phyloP scores from a whole-genome alignment of 768 basidiomycete genomes.

The Plicaturopsis crispa region DNA sequence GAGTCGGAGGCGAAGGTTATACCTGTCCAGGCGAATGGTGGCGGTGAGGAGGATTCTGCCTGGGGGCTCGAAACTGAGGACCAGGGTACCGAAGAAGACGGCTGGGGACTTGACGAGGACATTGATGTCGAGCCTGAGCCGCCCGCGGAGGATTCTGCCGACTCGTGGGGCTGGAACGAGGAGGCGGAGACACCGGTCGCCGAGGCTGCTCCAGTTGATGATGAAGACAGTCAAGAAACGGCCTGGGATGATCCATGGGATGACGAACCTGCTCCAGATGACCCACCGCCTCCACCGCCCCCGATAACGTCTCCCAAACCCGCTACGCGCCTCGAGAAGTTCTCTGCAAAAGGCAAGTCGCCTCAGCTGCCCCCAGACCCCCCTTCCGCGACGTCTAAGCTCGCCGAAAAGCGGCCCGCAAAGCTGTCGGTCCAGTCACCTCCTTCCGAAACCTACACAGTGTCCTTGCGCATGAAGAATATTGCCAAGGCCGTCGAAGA shows the following conservation, averaged over 20 bases:
- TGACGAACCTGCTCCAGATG: slow-evolving; percentile 27
- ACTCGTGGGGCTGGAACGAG: slow-evolving; percentile 78
- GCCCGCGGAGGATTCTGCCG: slow-evolving; percentile 30
- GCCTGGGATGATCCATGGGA: slow-evolving; percentile 70
- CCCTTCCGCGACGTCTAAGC: slow-evolving; percentile 12
- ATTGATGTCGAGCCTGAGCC: background rate
- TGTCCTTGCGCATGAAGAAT: slow-evolving; percentile 48
- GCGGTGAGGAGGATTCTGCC: slow-evolving; percentile 22
- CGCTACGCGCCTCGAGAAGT: slow-evolving; percentile 51
- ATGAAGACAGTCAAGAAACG: slow-evolving; percentile 31
- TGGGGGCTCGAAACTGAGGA: slow-evolving; percentile 37
- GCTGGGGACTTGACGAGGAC: slow-evolving; percentile 27
- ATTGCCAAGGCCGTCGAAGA: slow-evolving; percentile 52
- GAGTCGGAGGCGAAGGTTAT: slow-evolving; percentile 24
- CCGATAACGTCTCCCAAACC: slow-evolving; percentile 35
- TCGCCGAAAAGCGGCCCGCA: slow-evolving; percentile 19
- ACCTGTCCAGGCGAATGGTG: slow-evolving; percentile 5
- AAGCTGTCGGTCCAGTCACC: slow-evolving; percentile 11
- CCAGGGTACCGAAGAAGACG: slow-evolving; percentile 27
- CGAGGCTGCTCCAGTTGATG: slow-evolving; percentile 19
- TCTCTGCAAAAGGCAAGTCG: slow-evolving; percentile 45
- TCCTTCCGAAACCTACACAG: slow-evolving; percentile 50
- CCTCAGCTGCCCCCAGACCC: slow-evolving; percentile 11
- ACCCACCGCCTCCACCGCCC: slow-evolving; percentile 22
- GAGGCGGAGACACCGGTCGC: too few relatives aligned